These are phyloP conservation scores for Limnomonas spitsbergensis DNA, from an alignment of 139 green algal species.

Conservation along the genomic window DNA sequence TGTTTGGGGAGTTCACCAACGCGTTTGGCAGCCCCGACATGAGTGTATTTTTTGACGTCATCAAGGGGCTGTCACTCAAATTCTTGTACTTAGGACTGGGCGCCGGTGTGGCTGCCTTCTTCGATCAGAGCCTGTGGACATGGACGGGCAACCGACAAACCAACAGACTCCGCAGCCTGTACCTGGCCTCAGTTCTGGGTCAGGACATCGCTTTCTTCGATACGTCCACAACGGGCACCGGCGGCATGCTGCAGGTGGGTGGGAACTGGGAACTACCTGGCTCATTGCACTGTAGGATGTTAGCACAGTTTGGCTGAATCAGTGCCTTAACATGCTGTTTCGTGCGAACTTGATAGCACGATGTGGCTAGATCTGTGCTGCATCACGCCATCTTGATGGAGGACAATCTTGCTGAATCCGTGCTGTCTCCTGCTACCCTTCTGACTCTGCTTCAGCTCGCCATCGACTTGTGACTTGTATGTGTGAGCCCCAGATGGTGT, in stretches of 20 bases:
- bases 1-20: conserved; percentile 13
- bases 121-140: conserved; percentile 12
- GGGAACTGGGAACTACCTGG: not conserved
- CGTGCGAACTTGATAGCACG: no score
- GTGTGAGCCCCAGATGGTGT: no score
- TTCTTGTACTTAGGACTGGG: conserved; percentile 7
- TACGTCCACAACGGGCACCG: not conserved
- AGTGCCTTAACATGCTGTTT: no score
- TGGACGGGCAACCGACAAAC: not conserved
- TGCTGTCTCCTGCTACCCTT: no score
- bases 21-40: conserved; percentile 1
- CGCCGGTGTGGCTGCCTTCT: conserved; percentile 4
- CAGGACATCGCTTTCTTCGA: conserved; percentile 16
- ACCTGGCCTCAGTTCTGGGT: conserved; percentile 2
- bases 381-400: no score
- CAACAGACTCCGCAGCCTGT: not conserved
- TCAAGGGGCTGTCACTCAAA: not conserved
- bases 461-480: no score
- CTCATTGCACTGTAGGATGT: not conserved
- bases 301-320: no score
- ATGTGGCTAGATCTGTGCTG: no score
- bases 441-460: no score
- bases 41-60: not conserved
- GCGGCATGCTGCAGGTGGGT: not conserved
- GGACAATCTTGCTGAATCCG: no score